These are phyloP conservation scores for Misopates orontium DNA, from an alignment of 257 asterid genomes.

Conservation along the genomic window DNA sequence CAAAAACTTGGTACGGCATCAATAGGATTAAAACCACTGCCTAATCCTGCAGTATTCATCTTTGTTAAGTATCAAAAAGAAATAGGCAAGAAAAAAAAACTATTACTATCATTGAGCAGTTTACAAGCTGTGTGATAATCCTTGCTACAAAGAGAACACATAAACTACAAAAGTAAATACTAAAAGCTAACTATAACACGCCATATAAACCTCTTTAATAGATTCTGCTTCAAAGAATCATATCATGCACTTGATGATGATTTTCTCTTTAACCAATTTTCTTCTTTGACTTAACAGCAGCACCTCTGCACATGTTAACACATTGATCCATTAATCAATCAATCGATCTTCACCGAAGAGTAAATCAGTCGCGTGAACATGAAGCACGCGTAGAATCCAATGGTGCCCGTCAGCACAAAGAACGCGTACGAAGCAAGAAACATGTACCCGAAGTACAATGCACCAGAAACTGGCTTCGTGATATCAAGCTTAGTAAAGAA, in stretches of 20 bases:
- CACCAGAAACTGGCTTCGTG: constrained; percentile 71
- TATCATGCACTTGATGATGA: neutral
- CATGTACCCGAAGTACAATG: constrained; percentile 80
- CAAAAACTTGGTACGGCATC: too few species aligned
- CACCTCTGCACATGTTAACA: too few species aligned
- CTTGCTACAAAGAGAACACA: too few species aligned
- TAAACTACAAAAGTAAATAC: too few species aligned
- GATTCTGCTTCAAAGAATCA: neutral
- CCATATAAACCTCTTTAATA: neutral
- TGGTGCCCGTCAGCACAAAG: constrained; percentile 71
- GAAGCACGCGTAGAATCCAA: constrained; percentile 78
- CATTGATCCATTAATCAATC: constrained; percentile 19
- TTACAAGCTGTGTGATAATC: too few species aligned
- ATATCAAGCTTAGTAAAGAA: constrained; percentile 83
- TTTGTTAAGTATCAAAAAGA: too few species aligned
- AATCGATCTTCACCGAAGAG: constrained; percentile 85
- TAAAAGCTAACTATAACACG: too few species aligned
- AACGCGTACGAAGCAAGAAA: constrained; percentile 67
- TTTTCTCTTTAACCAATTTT: neutral
- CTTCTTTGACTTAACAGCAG: too few species aligned
- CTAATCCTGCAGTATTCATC: too few species aligned
- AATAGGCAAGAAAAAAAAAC: too few species aligned
- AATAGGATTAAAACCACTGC: too few species aligned
- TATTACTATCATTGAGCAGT: too few species aligned
- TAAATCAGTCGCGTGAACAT: constrained; percentile 79